A percentile compares a stretch with the other conserved stretches of the same genome.
Conservation (phyloP, 331 rosid species). For the Erythrophleum ivorense region DNA sequence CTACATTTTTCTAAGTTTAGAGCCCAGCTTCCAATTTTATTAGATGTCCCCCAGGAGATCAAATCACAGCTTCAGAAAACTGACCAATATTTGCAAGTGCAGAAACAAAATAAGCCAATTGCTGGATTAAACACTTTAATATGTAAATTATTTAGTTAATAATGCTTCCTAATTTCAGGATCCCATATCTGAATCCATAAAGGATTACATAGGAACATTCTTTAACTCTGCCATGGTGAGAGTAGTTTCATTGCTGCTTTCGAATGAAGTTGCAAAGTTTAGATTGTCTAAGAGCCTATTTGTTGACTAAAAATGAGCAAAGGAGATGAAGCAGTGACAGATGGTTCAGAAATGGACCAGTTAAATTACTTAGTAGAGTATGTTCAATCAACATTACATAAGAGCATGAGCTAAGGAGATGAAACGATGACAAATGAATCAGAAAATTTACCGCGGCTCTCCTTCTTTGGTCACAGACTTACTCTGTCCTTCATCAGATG, state of each 20-base stretch:
- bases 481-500: constrained; percentile 70
- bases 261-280: neutral
- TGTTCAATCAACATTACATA: neutral
- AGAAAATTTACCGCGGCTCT: constrained; percentile 63
- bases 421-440: neutral
- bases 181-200: neutral
- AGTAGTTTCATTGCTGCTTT: neutral
- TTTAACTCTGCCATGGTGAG: neutral
- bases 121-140: neutral
- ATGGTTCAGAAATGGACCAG: no score
- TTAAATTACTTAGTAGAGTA: no score
- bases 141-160: neutral
- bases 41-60: constrained; percentile 10
- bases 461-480: constrained; percentile 88
- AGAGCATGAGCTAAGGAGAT: constrained; percentile 2
- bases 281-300: neutral
- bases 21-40: constrained; percentile 1
- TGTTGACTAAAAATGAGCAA: neutral
- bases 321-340: no score
- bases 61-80: constrained; percentile 1
- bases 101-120: neutral
- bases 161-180: neutral
- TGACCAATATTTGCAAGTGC: no score
- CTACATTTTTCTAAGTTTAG: neutral
- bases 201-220: neutral